These are phyloP conservation scores for Zychaea mexicana DNA, from an alignment of 371 early-diverging fungal genomes.

Conservation along the genomic window DNA sequence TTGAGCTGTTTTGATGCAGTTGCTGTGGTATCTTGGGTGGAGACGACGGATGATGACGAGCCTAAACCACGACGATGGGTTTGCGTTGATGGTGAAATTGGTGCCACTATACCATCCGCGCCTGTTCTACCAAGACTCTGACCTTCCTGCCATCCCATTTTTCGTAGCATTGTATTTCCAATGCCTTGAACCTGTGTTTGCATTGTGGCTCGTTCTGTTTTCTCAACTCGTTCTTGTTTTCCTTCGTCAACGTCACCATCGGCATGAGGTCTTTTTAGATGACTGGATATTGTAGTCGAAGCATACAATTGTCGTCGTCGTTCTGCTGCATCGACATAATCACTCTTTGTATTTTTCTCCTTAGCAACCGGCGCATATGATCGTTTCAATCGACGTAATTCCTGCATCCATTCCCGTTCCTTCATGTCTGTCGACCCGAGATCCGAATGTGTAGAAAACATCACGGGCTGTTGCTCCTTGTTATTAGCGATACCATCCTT, in stretches of 20 bases:
- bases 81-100: slow-evolving; percentile 19
- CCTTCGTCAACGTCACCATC: neutral
- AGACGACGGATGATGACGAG: neutral
- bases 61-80: slow-evolving; percentile 24
- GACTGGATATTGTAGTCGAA: neutral
- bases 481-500: slow-evolving; percentile 3
- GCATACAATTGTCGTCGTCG: slow-evolving; percentile 8
- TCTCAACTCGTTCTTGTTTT: neutral
- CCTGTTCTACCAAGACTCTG: slow-evolving; percentile 32
- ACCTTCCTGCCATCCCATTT: slow-evolving; percentile 50
- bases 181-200: slow-evolving; percentile 20
- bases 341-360: neutral
- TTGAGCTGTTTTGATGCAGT: neutral
- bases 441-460: too few relatives aligned
- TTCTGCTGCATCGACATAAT: slow-evolving; percentile 3
- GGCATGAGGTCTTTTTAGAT: neutral
- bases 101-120: slow-evolving; percentile 29
- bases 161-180: slow-evolving; percentile 39
- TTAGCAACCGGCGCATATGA: neutral
- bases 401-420: slow-evolving; percentile 7
- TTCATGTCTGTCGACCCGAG: neutral
- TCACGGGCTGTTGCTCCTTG: slow-evolving; percentile 1
- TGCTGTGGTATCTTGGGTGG: slow-evolving; percentile 14
- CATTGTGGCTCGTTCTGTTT: neutral
- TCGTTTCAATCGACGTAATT: neutral